A percentile compares a stretch with the other conserved stretches of the same genome.
Evolutionary conservation across 2,329 filamentous ascomycete genomes (phyloP).

Genomic region (Cercospora zeina): DNA sequence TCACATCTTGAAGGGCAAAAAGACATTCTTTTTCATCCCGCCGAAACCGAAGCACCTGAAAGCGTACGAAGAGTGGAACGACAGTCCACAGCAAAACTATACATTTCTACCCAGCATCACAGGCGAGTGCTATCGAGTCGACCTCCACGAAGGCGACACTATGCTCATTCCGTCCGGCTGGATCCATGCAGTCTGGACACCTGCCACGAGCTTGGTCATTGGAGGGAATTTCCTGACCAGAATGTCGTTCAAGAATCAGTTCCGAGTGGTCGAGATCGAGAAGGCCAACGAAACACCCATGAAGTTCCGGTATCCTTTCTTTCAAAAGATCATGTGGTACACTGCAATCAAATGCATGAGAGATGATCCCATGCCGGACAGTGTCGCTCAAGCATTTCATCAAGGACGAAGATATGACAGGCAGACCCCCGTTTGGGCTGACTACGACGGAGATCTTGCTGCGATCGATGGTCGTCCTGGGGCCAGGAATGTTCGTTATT

Average conservation of each 20-base stretch:
- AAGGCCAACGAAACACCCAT: slow-evolving; percentile 65
- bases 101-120: slow-evolving; percentile 65
- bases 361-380: slow-evolving; percentile 62
- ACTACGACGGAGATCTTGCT: slow-evolving; percentile 55
- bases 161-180: slow-evolving; percentile 71
- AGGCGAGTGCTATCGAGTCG: slow-evolving; percentile 66
- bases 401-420: slow-evolving; percentile 59
- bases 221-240: slow-evolving; percentile 69
- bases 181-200: slow-evolving; percentile 72
- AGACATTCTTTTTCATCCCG: slow-evolving; percentile 71
- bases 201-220: slow-evolving; percentile 67
- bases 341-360: slow-evolving; percentile 64
- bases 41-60: slow-evolving; percentile 68
- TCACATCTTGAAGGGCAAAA: slow-evolving; percentile 67
- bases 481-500: slow-evolving; percentile 58
- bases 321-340: slow-evolving; percentile 70
- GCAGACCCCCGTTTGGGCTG: slow-evolving; percentile 58
- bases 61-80: slow-evolving; percentile 71
- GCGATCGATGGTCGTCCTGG: slow-evolving; percentile 53
- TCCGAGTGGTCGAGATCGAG: slow-evolving; percentile 65
- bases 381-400: slow-evolving; percentile 57
- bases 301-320: slow-evolving; percentile 68
- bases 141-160: slow-evolving; percentile 66
- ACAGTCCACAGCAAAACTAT: slow-evolving; percentile 64
- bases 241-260: slow-evolving; percentile 66